Percentiles rank a stretch among this genome's conserved stretches.
phyloP scores from a whole-genome alignment of 176 grass and related monocot species.

The Eragrostis nindensis region DNA sequence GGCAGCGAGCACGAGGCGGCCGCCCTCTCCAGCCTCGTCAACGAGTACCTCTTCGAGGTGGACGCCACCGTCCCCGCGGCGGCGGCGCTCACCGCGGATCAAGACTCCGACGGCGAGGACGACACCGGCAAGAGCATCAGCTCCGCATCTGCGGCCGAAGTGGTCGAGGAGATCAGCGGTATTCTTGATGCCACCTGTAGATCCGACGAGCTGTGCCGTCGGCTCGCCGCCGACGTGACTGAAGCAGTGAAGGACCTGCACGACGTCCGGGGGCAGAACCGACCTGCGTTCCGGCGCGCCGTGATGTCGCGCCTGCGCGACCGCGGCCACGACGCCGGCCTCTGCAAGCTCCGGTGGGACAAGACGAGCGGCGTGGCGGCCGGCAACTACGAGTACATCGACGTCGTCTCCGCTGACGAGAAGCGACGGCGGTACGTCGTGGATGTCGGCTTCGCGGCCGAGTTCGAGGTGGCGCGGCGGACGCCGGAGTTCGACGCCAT shows the following conservation, averaged over 20 bases:
- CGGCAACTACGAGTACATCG: conserved; percentile 60
- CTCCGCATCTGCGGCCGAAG: neutral
- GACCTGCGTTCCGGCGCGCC: conserved; percentile 33
- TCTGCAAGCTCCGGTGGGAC: conserved; percentile 56
- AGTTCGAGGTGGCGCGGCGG: conserved; percentile 51
- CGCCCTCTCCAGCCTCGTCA: conserved; percentile 43
- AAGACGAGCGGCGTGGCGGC: neutral
- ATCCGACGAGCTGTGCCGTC: neutral
- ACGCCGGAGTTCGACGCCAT: conserved; percentile 31
- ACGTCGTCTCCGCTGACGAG: conserved; percentile 21
- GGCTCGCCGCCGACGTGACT: conserved; percentile 32
- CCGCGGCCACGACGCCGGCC: conserved; percentile 48
- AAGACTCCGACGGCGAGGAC: neutral
- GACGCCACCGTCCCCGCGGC: neutral
- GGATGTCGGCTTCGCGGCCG: conserved; percentile 41
- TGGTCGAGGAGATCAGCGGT: neutral
- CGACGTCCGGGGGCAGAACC: neutral
- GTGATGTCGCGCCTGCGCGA: conserved; percentile 38
- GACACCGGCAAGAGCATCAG: neutral
- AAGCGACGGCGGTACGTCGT: conserved; percentile 40
- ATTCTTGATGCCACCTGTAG: neutral
- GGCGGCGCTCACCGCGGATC: neutral
- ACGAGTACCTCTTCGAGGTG: conserved; percentile 50
- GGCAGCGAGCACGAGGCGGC: conserved; percentile 54
- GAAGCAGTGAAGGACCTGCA: neutral